Percentiles rank a stretch among this genome's conserved stretches.
Conservation (phyloP, 2,329 filamentous ascomycete species). For the Cladosporium sp. region DNA sequence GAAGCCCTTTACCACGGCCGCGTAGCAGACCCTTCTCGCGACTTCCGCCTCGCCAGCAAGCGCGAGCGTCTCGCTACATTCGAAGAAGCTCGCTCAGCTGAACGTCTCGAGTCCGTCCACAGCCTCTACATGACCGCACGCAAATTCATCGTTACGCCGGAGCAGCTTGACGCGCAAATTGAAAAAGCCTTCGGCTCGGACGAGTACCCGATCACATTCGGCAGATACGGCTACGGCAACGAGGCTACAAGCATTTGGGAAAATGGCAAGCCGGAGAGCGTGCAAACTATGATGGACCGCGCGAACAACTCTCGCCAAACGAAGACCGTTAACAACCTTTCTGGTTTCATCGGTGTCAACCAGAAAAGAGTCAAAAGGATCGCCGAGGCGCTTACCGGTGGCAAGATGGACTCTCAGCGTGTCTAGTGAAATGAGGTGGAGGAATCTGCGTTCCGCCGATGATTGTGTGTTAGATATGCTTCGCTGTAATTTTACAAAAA, state of each 20-base stretch:
- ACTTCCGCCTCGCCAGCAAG: slow-evolving; percentile 47
- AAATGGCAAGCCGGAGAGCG: slow-evolving; percentile 42
- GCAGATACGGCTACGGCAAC: slow-evolving; percentile 14
- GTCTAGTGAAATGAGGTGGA: no score
- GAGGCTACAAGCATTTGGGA: slow-evolving; percentile 47
- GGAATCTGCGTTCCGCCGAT: no score
- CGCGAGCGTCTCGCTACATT: slow-evolving; percentile 20
- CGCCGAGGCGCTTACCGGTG: slow-evolving; percentile 64
- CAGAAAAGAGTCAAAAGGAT: slow-evolving; percentile 60
- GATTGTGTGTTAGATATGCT: no score
- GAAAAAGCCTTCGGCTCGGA: slow-evolving; percentile 71
- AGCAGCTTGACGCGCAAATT: slow-evolving; percentile 69
- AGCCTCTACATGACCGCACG: slow-evolving; percentile 86
- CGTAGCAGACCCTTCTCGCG: slow-evolving; percentile 59
- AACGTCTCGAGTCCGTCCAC: slow-evolving; percentile 63
- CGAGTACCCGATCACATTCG: slow-evolving; percentile 35
- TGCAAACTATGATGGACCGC: slow-evolving; percentile 44
- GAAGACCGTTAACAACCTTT: slow-evolving; percentile 33
- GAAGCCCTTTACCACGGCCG: slow-evolving; percentile 28
- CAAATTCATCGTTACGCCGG: slow-evolving; percentile 79
- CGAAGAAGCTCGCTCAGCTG: slow-evolving; percentile 20
- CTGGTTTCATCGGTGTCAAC: slow-evolving; percentile 41
- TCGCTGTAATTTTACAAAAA: no score
- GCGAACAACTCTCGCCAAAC: slow-evolving; percentile 26
- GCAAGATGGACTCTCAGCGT: slow-evolving; percentile 46